These are phyloP conservation scores for Oxytropis ochrocephala DNA, from an alignment of 306 rosid species.

Conservation along the genomic window DNA sequence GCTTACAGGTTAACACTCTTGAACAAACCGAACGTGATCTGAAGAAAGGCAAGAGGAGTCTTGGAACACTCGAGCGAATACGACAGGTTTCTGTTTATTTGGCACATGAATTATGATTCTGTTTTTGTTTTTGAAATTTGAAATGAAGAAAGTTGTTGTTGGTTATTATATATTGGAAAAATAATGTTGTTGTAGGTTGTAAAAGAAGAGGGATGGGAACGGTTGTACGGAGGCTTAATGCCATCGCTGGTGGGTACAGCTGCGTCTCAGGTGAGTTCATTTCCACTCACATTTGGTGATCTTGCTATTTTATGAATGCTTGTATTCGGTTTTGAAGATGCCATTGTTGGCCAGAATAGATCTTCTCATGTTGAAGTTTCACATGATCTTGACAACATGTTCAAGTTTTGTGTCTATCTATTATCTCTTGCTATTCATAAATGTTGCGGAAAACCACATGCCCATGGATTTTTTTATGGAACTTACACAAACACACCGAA, in stretches of 20 bases:
- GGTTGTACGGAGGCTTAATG: conserved; percentile 74
- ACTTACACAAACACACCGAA: too few relatives aligned
- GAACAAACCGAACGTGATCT: conserved; percentile 85
- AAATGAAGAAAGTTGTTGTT: neutral
- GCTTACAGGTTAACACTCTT: conserved; percentile 70
- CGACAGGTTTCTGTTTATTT: conserved; percentile 44
- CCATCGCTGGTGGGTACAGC: conserved; percentile 83
- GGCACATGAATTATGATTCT: neutral
- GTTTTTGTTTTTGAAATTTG: neutral
- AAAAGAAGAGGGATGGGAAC: conserved; percentile 80
- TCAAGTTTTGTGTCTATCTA: too few relatives aligned
- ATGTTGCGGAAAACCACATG: too few relatives aligned
- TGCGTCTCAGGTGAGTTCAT: conserved; percentile 73
- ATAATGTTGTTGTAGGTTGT: conserved; percentile 56
- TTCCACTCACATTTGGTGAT: conserved; percentile 4
- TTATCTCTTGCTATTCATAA: too few relatives aligned
- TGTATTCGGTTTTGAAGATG: too few relatives aligned
- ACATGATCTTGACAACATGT: too few relatives aligned
- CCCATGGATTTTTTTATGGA: too few relatives aligned
- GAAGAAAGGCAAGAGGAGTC: conserved; percentile 45
- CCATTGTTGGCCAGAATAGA: too few relatives aligned
- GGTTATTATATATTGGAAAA: neutral
- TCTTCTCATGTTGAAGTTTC: too few relatives aligned
- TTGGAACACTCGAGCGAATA: conserved; percentile 52
- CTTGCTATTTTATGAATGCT: too few relatives aligned